phyloP scores from a whole-genome alignment of 371 early-diverging fungal genomes.

The Chytridium lagenaria region DNA sequence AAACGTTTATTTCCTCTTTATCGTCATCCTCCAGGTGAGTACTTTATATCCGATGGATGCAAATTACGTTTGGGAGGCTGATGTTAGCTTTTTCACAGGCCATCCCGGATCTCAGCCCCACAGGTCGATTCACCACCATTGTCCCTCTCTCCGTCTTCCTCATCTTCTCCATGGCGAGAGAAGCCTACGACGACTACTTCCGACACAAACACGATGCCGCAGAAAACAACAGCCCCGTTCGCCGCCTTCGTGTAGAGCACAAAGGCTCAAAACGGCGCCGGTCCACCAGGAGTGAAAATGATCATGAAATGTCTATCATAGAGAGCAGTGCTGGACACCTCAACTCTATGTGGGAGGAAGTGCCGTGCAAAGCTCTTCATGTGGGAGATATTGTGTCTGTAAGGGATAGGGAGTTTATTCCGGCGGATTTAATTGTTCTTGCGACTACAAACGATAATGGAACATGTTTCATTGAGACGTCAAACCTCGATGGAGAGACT shows the following conservation, averaged over 20 bases:
- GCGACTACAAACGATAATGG: constrained; percentile 76
- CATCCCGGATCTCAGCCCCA: constrained; percentile 43
- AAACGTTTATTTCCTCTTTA: constrained; percentile 87
- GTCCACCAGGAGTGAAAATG: not conserved
- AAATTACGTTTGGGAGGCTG: no score
- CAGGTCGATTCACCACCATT: constrained; percentile 31
- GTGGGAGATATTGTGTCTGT: constrained; percentile 81
- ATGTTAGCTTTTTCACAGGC: no score
- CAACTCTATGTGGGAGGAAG: constrained; percentile 40
- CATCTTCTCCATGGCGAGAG: constrained; percentile 65
- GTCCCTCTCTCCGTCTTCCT: constrained; percentile 31
- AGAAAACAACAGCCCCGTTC: constrained; percentile 64
- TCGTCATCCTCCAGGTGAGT: constrained; percentile 73
- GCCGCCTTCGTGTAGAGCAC: constrained; percentile 56
- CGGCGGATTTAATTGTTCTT: constrained; percentile 78
- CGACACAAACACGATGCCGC: constrained; percentile 69
- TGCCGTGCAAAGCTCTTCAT: constrained; percentile 64
- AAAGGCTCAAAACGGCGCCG: constrained; percentile 65
- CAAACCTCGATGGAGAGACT: constrained; percentile 96
- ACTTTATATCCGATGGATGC: no score
- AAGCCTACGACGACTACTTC: constrained; percentile 89
- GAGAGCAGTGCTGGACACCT: not conserved
- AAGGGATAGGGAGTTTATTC: constrained; percentile 75
- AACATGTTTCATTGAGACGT: constrained; percentile 90
- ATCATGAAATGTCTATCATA: not conserved